A percentile compares a stretch with the other conserved stretches of the same genome.
Evolutionary conservation across 176 grass and related monocot species (phyloP).

Genomic region (Aechmea fasciata): DNA sequence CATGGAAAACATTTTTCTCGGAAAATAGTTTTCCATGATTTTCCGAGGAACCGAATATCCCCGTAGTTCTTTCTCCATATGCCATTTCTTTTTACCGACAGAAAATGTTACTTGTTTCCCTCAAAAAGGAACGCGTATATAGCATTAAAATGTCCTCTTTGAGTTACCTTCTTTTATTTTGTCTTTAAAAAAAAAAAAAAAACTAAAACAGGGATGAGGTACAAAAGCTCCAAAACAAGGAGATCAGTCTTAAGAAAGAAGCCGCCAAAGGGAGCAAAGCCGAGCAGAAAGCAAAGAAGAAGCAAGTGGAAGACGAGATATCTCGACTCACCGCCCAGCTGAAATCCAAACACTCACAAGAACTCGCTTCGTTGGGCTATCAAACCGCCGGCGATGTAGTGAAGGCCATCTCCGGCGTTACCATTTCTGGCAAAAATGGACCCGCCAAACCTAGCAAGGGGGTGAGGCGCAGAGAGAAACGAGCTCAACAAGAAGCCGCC

Average conservation of each 20-base stretch:
- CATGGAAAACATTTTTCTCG: too few species aligned
- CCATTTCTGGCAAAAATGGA: background rate
- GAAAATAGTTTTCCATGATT: too few species aligned
- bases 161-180: too few species aligned
- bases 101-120: too few species aligned
- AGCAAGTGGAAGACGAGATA: conserved; percentile 19
- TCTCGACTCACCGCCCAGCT: background rate
- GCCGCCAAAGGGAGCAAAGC: conserved; percentile 24
- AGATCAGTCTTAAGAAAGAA: conserved; percentile 17
- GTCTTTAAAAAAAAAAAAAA: background rate
- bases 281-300: conserved; percentile 21
- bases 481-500: conserved; percentile 19
- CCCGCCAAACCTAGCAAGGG: conserved; percentile 6
- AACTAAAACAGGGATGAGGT: conserved; percentile 14
- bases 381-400: background rate
- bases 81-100: too few species aligned
- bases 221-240: conserved; percentile 4
- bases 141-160: too few species aligned
- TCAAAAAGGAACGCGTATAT: too few species aligned
- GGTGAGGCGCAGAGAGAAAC: background rate
- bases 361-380: conserved; percentile 4
- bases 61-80: too few species aligned
- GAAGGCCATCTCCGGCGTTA: conserved; percentile 11
- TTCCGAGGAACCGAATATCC: too few species aligned
- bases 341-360: conserved; percentile 4